Conservation (phyloP, 2,329 filamentous ascomycete genomes). For the Aspergillus sp. region DNA sequence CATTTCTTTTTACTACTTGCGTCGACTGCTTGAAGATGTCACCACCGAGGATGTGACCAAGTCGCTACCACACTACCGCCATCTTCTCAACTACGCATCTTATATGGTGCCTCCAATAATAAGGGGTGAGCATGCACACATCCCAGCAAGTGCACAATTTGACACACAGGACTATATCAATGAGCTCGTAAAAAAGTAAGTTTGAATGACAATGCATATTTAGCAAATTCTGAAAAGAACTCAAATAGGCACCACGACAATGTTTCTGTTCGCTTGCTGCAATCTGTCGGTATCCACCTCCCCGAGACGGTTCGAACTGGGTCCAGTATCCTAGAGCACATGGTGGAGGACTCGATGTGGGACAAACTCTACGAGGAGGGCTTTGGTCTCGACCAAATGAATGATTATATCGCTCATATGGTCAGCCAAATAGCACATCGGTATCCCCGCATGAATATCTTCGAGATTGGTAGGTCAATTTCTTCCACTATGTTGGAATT, state of each 20-base stretch:
- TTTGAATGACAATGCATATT: background rate
- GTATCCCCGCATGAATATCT: conserved; percentile 1
- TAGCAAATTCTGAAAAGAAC: background rate
- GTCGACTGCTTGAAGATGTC: background rate
- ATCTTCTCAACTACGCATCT: background rate
- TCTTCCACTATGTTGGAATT: background rate
- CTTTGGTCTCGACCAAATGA: background rate
- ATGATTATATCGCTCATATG: background rate
- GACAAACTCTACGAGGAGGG: conserved; percentile 6
- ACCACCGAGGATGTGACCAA: background rate
- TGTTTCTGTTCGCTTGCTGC: conserved; percentile 3
- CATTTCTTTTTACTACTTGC: background rate
- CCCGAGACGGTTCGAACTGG: conserved; percentile 22
- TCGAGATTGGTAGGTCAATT: conserved; percentile 1
- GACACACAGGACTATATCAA: background rate
- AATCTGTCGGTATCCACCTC: conserved; percentile 21
- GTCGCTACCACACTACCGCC: background rate
- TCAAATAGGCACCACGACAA: background rate
- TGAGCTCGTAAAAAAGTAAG: background rate
- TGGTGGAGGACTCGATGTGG: conserved; percentile 26
- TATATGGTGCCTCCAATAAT: background rate
- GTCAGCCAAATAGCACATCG: conserved; percentile 2
- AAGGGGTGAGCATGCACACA: background rate
- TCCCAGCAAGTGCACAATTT: background rate
- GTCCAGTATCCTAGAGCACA: conserved; percentile 29